phyloP scores from a whole-genome alignment of 176 grass and related monocot species.

The Oryza longistaminata region DNA sequence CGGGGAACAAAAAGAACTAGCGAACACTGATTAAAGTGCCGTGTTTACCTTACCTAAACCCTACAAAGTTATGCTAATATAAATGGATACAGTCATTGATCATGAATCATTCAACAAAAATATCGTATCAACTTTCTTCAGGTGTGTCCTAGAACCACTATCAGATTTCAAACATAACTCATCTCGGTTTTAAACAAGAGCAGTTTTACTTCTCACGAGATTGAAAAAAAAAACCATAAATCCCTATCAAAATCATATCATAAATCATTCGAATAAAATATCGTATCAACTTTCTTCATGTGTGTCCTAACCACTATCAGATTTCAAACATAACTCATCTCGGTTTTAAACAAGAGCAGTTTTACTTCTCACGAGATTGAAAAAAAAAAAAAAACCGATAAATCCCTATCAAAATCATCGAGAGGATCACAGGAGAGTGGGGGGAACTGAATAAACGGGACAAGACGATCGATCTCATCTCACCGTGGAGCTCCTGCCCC shows the following conservation, averaged over 20 bases:
- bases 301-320: too few relatives aligned
- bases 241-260: too few relatives aligned
- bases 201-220: not conserved
- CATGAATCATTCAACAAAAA: not conserved
- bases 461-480: conserved; percentile 14
- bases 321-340: too few relatives aligned
- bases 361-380: too few relatives aligned
- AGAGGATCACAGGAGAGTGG: not conserved
- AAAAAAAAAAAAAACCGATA: too few relatives aligned
- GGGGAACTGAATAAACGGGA: not conserved
- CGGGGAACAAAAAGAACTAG: not conserved
- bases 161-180: not conserved
- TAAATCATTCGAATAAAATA: too few relatives aligned
- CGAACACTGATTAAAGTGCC: not conserved
- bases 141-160: not conserved
- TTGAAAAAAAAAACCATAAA: too few relatives aligned
- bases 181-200: not conserved
- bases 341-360: too few relatives aligned
- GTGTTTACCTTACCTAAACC: not conserved
- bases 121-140: not conserved
- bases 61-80: not conserved
- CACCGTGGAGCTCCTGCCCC: conserved; percentile 32
- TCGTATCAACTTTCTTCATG: too few relatives aligned
- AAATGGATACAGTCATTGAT: not conserved
- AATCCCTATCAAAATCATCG: not conserved